Base-by-base conservation (phyloP, 1,139 yeast genomes). In the Kodamaea fungicola region DNA sequence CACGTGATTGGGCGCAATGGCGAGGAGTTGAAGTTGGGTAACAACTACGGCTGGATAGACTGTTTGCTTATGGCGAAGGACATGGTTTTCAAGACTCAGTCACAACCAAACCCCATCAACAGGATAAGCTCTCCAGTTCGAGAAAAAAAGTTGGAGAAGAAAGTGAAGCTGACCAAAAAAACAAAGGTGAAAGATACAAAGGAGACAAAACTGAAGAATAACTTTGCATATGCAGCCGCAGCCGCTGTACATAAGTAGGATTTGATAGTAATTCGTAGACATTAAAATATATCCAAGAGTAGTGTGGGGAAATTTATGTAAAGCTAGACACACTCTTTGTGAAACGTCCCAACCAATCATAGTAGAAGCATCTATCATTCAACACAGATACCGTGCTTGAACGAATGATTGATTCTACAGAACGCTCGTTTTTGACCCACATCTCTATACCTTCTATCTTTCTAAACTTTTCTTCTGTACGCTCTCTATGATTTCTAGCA, bases 221-320 rank as follows among this genome's bases (percentile, higher is more conserved):
- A 58, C 31, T 69, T 69, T 60, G 75, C 75, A 41, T 64, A 61
- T 40, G 75, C 75, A 5, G 76, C 76, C 1, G 76, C 76, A 3
- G 74, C 76, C 7, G 75, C 75, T 8, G 74, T 64, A 36, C 51
- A 46, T 30, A 49, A 44, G 34, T 47, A 42, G 40, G 31, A 26
- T 19, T 23, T 7, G 7, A 13, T 12, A 16, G 25, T 25, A 13
- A 32, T 24, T 9, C 13, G 26, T 12, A 24, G 16, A 22, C 16
- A 32, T 16, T 9, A 31, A 8, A 24, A 12, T 25, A 31, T 12
- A n/a, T 25, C 3, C 12, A 25, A 24, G 10, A n/a, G 12, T 12
- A 16, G 19, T 16, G 19, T 16, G 19, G 19, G 19, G 19, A 16
- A 16, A 16, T 4, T 16, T 16, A 16, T 16, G 19, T 16, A 16